These are phyloP conservation scores for Talaromyces thailandensis DNA, from an alignment of 495 filamentous ascomycete species.

Conservation along the genomic window DNA sequence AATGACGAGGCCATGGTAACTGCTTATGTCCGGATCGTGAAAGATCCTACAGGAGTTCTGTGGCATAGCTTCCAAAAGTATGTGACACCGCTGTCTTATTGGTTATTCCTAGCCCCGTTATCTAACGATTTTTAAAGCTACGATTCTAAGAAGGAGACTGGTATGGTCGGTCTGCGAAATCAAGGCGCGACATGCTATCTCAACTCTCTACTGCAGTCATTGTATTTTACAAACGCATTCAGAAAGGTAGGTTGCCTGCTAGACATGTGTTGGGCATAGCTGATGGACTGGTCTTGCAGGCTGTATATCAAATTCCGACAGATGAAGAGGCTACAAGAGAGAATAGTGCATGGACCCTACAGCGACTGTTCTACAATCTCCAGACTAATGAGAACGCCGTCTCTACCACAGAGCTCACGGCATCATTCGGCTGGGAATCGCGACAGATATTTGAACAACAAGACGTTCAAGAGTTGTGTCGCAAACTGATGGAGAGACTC, in stretches of 20 bases:
- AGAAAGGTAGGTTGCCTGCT: constrained; percentile 56
- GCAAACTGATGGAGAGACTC: constrained; percentile 93
- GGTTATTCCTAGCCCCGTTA: not conserved
- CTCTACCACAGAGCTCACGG: constrained; percentile 83
- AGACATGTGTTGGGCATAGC: not conserved
- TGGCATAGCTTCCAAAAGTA: constrained; percentile 97
- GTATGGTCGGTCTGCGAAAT: constrained; percentile 93
- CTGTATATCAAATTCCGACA: constrained; percentile 93
- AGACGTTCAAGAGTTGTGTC: constrained; percentile 93
- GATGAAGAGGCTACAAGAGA: constrained; percentile 66
- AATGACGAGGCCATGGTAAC: constrained; percentile 80
- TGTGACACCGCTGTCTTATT: constrained; percentile 10
- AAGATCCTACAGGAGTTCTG: constrained; percentile 96
- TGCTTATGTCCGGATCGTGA: constrained; percentile 86
- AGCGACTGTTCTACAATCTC: constrained; percentile 88
- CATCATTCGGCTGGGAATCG: constrained; percentile 96
- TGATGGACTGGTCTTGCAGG: constrained; percentile 38
- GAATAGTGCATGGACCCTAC: constrained; percentile 89
- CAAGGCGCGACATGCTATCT: constrained; percentile 98
- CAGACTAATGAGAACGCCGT: constrained; percentile 78
- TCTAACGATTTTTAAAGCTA: constrained; percentile 48
- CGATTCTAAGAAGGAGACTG: constrained; percentile 97
- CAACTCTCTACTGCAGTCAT: constrained; percentile 91
- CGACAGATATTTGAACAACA: constrained; percentile 98
- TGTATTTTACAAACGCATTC: constrained; percentile 97